These are phyloP conservation scores for Leccinum rimulosum DNA, from an alignment of 768 basidiomycete genomes.

Conservation along the genomic window DNA sequence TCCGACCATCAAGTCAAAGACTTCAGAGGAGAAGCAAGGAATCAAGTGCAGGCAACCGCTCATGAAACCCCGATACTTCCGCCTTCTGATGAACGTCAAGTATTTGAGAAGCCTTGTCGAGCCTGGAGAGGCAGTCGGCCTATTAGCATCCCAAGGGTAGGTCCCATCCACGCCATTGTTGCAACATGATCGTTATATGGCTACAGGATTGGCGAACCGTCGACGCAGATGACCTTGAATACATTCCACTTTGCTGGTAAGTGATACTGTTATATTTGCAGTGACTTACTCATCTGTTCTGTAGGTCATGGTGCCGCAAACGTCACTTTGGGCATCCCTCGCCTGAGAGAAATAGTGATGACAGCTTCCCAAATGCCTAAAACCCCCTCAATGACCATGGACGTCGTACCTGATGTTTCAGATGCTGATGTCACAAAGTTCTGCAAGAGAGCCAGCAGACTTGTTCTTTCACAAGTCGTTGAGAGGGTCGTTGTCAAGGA, in stretches of 20 bases:
- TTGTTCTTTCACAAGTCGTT: constrained; percentile 86
- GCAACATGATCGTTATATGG: neutral
- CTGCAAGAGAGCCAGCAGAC: constrained; percentile 84
- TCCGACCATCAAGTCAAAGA: constrained; percentile 42
- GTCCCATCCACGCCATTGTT: constrained; percentile 20
- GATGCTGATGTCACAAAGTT: constrained; percentile 65
- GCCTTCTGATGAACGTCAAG: constrained; percentile 82
- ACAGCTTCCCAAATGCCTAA: constrained; percentile 94
- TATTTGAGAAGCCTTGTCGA: constrained; percentile 94
- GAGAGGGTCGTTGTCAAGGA: constrained; percentile 83
- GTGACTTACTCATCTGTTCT: constrained; percentile 5
- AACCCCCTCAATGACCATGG: constrained; percentile 95
- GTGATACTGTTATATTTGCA: constrained; percentile 19
- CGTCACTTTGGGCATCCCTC: constrained; percentile 98
- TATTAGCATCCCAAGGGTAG: constrained; percentile 96
- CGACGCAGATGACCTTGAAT: constrained; percentile 99
- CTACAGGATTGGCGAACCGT: constrained; percentile 91
- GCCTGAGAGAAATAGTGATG: constrained; percentile 98
- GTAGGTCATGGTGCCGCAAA: constrained; percentile 97
- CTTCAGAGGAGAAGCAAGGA: constrained; percentile 36
- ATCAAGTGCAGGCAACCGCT: constrained; percentile 46
- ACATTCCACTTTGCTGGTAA: constrained; percentile 98
- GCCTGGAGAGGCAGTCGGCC: constrained; percentile 97
- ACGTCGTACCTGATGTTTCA: constrained; percentile 51
- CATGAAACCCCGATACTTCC: constrained; percentile 61